Evolutionary conservation across 1,284 basidiomycete species (phyloP), one percentile per base, ranked within the genome.

Genomic region (Cystobasidium sp.): DNA sequence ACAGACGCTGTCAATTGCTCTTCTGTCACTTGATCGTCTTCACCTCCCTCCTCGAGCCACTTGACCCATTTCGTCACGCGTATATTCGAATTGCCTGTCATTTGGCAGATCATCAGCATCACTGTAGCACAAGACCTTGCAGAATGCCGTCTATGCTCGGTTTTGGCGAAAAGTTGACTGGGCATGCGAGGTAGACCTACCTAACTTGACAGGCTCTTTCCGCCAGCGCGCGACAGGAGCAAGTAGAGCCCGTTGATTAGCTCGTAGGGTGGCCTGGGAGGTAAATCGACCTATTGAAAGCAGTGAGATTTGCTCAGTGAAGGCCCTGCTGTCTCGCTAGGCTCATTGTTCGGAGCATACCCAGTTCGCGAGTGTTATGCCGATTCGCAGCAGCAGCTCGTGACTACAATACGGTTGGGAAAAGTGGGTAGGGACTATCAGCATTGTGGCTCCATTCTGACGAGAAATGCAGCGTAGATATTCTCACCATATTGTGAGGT

Each of bases 51-150:
- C 24, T 46, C 67, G 31, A 46, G 44, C n/a, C 49, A 63, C 43
- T 75, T 75, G 52, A 75, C 67, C 74, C 74, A 75, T 64, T 75
- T 75, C 59, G 68, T 55, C 7, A 66, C 64, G 16, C 64, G 59
- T 46, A 75, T 67, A 20, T 65, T 69, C 39, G 71, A 75, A n/a
- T 67, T 66, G 52, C 74, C 49, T 59, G n/a, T 39, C 9, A 41
- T 31, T 8, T 56, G 16, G 20, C 53, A 56, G 2, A 31, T 5
- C 1, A 31, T 59, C 8, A 24, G 39, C 39, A 59, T 31, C 39
- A 5, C 39, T 58, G 8, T 12, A 9, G 39, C 39, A 8, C 22
- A n/a, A 43, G 18, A 14, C 6, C 6, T 3, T 12, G 56, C 9
- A 18, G 43, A 18, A 1, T 0, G 39, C 31, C 9, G 18, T 31